These are phyloP conservation scores for Sequoiadendron giganteum DNA, from an alignment of 75 land plant species.

Conservation along the genomic window DNA sequence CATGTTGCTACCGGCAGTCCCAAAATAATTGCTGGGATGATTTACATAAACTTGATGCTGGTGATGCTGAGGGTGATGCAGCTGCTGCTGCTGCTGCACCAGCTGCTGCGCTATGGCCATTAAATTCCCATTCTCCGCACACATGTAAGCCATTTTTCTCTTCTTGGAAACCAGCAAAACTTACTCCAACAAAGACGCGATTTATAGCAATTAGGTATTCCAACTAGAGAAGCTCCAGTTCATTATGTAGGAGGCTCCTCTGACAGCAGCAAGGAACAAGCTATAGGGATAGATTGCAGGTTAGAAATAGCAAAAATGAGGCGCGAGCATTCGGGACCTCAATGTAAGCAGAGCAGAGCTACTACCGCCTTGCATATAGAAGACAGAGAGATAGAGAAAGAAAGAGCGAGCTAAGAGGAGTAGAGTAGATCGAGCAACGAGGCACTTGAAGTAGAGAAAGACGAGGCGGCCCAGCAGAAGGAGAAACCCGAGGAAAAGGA, in stretches of 20 bases:
- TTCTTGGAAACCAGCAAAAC: not conserved
- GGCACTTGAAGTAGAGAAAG: conserved; percentile 12
- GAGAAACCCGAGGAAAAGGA: not conserved
- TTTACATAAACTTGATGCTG: conserved; percentile 28
- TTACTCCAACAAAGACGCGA: not conserved
- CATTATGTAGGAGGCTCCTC: not conserved
- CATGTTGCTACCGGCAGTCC: not conserved
- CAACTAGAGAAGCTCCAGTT: not conserved
- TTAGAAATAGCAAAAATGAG: not conserved
- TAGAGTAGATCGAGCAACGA: not conserved
- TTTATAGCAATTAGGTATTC: not conserved
- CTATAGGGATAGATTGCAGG: not conserved
- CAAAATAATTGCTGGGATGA: conserved; percentile 4
- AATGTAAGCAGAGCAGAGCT: not conserved
- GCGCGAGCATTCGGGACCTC: too few species aligned
- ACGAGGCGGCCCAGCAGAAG: conserved; percentile 4
- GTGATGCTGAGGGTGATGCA: conserved; percentile 30
- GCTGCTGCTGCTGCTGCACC: conserved; percentile 65
- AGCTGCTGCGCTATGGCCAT: conserved; percentile 83
- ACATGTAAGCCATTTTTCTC: conserved; percentile 57
- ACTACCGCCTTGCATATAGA: not conserved
- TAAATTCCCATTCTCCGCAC: conserved; percentile 64
- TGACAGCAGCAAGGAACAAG: not conserved
- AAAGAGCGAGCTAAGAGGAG: not conserved
- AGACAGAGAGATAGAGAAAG: not conserved